Evolutionary conservation across 1,284 basidiomycete genomes (phyloP).

Genomic region (Trametes versicolor): DNA sequence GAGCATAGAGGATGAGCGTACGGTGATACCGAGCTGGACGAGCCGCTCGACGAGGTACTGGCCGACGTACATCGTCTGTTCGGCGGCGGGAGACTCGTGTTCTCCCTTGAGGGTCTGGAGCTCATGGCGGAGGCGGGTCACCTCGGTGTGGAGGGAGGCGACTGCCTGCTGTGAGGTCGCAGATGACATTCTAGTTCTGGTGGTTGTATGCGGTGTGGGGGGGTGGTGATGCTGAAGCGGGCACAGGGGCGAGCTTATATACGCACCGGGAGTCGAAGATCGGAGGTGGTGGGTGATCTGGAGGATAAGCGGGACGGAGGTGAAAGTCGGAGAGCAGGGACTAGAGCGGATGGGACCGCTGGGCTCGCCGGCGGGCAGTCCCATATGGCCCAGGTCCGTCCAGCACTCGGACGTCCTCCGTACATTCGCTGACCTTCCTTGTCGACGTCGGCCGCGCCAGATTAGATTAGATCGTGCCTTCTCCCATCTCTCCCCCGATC

Average conservation of each 20-base stretch:
- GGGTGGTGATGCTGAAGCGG: constrained; percentile 5
- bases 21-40: constrained; percentile 72
- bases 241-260: constrained; percentile 13
- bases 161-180: constrained; percentile 39
- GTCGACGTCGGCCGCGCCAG: not conserved
- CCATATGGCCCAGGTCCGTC: constrained; percentile 10
- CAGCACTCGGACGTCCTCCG: constrained; percentile 9
- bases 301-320: constrained; percentile 15
- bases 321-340: constrained; percentile 2
- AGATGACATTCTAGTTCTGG: not conserved
- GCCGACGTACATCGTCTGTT: constrained; percentile 65
- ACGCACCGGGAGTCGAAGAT: constrained; percentile 14
- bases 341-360: constrained; percentile 19
- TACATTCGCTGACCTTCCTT: constrained; percentile 13
- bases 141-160: constrained; percentile 57
- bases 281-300: constrained; percentile 11
- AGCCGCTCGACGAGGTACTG: constrained; percentile 79
- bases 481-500: constrained; percentile 2
- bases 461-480: constrained; percentile 25
- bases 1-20: constrained; percentile 45
- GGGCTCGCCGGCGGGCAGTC: not conserved
- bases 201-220: constrained; percentile 18
- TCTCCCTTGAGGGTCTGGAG: constrained; percentile 53
- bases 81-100: constrained; percentile 42
- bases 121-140: constrained; percentile 63